Evolutionary conservation across 2,329 filamentous ascomycete genomes (phyloP).

Genomic region (Westerdykella aurantiaca): DNA sequence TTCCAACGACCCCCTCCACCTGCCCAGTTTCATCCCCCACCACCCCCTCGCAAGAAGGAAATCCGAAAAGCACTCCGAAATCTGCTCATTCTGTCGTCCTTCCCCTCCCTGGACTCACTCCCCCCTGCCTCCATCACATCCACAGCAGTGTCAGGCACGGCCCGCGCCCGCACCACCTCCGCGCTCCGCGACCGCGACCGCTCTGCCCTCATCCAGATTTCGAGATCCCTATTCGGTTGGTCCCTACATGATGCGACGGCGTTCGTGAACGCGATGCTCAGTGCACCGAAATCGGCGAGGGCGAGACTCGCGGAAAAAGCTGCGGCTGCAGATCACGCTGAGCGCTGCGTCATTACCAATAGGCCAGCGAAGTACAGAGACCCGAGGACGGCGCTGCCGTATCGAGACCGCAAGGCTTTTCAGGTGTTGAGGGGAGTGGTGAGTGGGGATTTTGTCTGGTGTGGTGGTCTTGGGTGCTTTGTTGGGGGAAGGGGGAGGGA

Average conservation of each 20-base stretch:
- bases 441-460: conserved; percentile 75
- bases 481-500: conserved; percentile 53
- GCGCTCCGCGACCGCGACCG: conserved; percentile 31
- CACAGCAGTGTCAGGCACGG: conserved; percentile 14
- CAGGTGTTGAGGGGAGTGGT: conserved; percentile 71
- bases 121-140: conserved; percentile 9
- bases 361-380: conserved; percentile 78
- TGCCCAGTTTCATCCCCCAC: conserved; percentile 14
- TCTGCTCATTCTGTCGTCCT: conserved; percentile 51
- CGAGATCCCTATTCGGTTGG: conserved; percentile 38
- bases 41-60: conserved; percentile 28
- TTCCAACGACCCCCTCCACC: conserved; percentile 10
- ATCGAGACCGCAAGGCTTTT: conserved; percentile 73
- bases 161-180: conserved; percentile 47
- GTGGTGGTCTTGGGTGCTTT: conserved; percentile 73
- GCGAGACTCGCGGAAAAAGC: conserved; percentile 36
- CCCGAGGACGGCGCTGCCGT: conserved; percentile 75
- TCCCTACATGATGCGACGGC: conserved; percentile 20
- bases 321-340: conserved; percentile 26
- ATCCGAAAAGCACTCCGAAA: conserved; percentile 52
- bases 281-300: conserved; percentile 42
- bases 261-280: conserved; percentile 38
- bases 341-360: conserved; percentile 72
- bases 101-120: conserved; percentile 44
- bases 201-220: conserved; percentile 53